Conservation (phyloP, 208 protist species). For the Leishmania braziliensis region DNA sequence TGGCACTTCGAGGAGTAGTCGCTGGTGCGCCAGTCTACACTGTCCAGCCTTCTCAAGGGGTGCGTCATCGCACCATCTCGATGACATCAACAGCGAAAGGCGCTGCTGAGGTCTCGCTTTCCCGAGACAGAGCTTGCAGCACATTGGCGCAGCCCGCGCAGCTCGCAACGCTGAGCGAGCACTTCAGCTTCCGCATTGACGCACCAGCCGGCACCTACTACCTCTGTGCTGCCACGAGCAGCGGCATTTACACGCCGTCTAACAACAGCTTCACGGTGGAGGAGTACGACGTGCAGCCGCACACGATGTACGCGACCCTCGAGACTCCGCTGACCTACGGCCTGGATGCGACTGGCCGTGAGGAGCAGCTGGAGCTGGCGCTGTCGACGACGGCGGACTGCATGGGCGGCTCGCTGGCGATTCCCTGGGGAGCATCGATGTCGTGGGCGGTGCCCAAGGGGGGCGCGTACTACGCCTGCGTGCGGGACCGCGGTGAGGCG, state of each 20-base stretch:
- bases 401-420: background rate
- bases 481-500: conserved; percentile 10
- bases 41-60: background rate
- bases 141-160: conserved; percentile 9
- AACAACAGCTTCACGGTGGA: conserved; percentile 6
- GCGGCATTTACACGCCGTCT: background rate
- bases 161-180: background rate
- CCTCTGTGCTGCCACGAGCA: background rate
- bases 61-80: conserved; percentile 8
- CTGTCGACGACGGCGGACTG: conserved; percentile 12
- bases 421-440: background rate
- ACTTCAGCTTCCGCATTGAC: background rate
- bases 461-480: conserved; percentile 59
- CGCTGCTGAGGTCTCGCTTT: background rate
- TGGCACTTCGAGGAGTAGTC: background rate
- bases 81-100: conserved; percentile 4
- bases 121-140: background rate
- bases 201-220: background rate
- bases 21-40: background rate
- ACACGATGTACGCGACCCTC: conserved; percentile 3
- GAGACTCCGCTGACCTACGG: background rate
- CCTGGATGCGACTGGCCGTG: background rate
- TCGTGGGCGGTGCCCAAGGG: conserved; percentile 9
- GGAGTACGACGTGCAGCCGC: conserved; percentile 22
- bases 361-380: background rate